Conservation (phyloP, 2,329 filamentous ascomycete species). For the Microdochium paspali region DNA sequence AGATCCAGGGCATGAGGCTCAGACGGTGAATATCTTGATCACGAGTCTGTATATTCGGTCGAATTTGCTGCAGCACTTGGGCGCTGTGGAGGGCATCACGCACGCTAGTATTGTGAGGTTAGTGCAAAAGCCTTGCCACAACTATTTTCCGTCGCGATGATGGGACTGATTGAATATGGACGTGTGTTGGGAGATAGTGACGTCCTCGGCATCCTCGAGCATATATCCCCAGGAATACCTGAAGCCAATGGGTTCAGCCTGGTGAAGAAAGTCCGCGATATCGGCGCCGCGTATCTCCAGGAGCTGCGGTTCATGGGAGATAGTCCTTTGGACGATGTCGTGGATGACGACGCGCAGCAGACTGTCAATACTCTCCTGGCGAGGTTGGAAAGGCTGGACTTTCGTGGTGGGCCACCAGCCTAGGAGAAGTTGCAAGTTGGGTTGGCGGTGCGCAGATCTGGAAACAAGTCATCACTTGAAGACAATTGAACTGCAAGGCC, state of each 20-base stretch:
- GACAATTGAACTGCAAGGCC: no score
- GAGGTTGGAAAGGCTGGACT: neutral
- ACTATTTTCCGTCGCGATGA: neutral
- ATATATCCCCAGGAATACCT: slow-evolving; percentile 18
- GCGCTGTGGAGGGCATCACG: slow-evolving; percentile 8
- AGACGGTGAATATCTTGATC: slow-evolving; percentile 25
- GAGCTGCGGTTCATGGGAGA: slow-evolving; percentile 9
- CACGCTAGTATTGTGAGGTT: neutral
- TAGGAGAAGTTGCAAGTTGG: no score
- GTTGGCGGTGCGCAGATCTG: no score
- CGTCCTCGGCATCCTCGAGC: slow-evolving; percentile 23
- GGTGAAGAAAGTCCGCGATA: neutral
- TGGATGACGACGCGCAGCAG: neutral
- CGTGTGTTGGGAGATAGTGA: slow-evolving; percentile 9
- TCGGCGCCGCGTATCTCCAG: slow-evolving; percentile 5
- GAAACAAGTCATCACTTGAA: no score
- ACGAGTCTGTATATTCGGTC: slow-evolving; percentile 26
- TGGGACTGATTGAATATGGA: neutral
- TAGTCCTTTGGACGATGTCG: neutral
- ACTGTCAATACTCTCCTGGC: neutral
- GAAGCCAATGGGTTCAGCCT: neutral
- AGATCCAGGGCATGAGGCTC: slow-evolving; percentile 24
- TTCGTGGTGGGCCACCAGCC: no score
- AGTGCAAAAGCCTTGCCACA: neutral
- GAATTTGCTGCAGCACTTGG: slow-evolving; percentile 23